Base-by-base conservation (phyloP, 495 filamentous ascomycete species). In the Daldinia concentrica region DNA sequence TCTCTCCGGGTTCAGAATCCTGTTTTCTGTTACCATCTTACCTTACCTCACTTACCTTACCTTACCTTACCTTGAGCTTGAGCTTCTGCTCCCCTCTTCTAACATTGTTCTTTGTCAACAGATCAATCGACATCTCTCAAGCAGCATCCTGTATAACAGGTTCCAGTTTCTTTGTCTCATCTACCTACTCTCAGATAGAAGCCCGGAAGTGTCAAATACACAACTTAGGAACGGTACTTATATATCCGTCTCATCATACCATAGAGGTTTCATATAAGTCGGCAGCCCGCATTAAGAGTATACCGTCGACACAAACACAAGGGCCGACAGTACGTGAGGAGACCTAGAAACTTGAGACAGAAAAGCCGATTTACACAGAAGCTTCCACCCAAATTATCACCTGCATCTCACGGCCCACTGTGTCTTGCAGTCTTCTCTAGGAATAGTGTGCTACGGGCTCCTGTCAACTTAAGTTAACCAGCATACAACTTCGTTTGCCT, bases 401-500 rank as follows among this genome's bases (percentile, higher is more conserved):
- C 30, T 43, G 37, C 45, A 14, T 48, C 57, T 6, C 15, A 19
- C 27, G n/a, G 15, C 52, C 45, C 11, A 48, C 14, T 55, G 69
- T 71, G 43, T 48, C 50, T 50, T 39, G 2, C 34, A 11, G 22
- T 24, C 24, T 14, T 48, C 37, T 34, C 34, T 4, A 43, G 6
- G 52, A 45, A 17, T 27, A 66, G 22, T 12, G 17, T 6, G 17
- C 41, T 50, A 26, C 39, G 27, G 52, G 14, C 15, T 54, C 17
- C 11, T 41, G 22, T 32, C 63, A 39, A 56, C 43, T 48, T 24
- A 48, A 48, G 19, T 48, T 29, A 34, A 54, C 7, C 50, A 39
- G 34, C 52, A 73, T 50, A 19, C 55, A 15, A 32, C 8, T 12
- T 14, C 32, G 50, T 68, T 73, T 73, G 50, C 61, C 65, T 73